A percentile compares a stretch with the other conserved stretches of the same genome.
Conservation (phyloP, 2,329 filamentous ascomycete species). For the Botryotinia narcissicola region DNA sequence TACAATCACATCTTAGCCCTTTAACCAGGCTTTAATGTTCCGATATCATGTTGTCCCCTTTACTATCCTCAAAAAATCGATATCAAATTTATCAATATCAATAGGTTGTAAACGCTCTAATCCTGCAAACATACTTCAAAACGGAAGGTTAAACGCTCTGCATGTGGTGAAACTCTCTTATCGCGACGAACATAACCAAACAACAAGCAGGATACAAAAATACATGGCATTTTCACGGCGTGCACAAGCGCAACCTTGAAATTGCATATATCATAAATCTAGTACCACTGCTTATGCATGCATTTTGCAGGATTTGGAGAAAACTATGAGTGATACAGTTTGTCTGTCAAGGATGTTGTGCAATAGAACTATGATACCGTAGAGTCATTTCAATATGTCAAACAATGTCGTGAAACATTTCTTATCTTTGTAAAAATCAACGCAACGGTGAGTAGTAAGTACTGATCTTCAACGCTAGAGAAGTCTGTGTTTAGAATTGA, state of each 20-base stretch:
- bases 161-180: slow-evolving; percentile 13
- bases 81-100: neutral
- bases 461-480: neutral
- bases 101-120: neutral
- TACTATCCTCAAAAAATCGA: neutral
- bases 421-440: neutral
- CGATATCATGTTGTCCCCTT: neutral
- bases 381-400: slow-evolving; percentile 7
- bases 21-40: slow-evolving; percentile 2
- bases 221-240: neutral
- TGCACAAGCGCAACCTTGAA: neutral
- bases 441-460: neutral
- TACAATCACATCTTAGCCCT: neutral
- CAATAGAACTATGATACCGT: neutral
- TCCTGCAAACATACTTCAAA: neutral
- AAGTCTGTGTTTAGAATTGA: neutral
- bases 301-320: neutral
- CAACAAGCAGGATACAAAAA: neutral
- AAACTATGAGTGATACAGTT: neutral
- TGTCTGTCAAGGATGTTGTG: slow-evolving; percentile 1
- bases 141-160: slow-evolving; percentile 1
- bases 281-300: neutral
- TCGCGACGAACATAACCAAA: neutral
- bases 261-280: slow-evolving; percentile 2
- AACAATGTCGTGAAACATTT: slow-evolving; percentile 9